Conservation (phyloP, 305 asterid species). For the Rubia tinctorum region DNA sequence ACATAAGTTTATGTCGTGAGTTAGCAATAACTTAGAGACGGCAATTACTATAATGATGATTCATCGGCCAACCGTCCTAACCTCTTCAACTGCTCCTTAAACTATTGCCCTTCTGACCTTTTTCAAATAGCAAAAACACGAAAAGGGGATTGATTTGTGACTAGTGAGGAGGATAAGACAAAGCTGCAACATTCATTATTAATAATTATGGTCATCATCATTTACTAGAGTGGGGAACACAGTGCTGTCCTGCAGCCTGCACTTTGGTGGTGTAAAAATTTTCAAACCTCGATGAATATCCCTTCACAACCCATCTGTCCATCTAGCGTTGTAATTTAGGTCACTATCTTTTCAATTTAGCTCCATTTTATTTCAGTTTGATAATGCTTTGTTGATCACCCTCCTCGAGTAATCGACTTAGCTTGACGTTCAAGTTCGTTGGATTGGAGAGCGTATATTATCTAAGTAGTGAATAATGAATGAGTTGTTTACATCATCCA, state of each 20-base stretch:
- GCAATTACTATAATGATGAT: background rate
- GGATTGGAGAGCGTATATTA: too few relatives aligned
- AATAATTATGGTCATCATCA: conserved; percentile 4
- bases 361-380: too few relatives aligned
- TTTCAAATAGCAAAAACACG: background rate
- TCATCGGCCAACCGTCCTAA: conserved; percentile 19
- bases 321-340: too few relatives aligned
- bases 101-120: background rate
- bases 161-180: conserved; percentile 6
- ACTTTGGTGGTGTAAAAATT: background rate
- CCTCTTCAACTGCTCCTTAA: conserved; percentile 16
- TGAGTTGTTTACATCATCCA: too few relatives aligned
- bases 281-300: background rate
- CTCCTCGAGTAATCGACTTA: too few relatives aligned
- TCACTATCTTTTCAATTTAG: too few relatives aligned
- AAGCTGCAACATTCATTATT: conserved; percentile 1
- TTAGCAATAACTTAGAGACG: background rate
- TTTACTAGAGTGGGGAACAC: conserved; percentile 10
- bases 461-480: too few relatives aligned
- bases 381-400: too few relatives aligned
- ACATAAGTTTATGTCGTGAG: background rate
- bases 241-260: background rate
- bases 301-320: background rate
- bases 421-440: too few relatives aligned
- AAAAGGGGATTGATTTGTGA: background rate